A percentile compares a stretch with the other conserved stretches of the same genome.
These are phyloP conservation scores for Tricholoma sp. DNA, from an alignment of 768 basidiomycete species.

Conservation along the genomic window DNA sequence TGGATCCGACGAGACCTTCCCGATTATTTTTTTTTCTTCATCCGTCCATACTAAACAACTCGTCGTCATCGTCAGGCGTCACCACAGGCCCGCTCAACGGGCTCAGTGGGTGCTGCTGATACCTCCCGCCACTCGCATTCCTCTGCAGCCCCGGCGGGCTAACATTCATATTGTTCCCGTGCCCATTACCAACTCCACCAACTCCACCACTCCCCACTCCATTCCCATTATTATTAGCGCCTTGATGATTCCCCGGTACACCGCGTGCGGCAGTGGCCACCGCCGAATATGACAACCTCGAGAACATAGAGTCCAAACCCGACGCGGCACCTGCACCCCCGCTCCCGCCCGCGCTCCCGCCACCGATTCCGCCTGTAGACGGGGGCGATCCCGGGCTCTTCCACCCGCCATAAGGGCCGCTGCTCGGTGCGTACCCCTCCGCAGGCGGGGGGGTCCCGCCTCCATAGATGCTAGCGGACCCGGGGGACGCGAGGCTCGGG, in stretches of 20 bases:
- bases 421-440: conserved; percentile 14
- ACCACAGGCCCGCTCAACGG: conserved; percentile 58
- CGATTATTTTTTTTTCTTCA: too few species aligned
- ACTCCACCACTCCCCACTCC: conserved; percentile 2
- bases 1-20: not conserved
- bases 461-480: conserved; percentile 18
- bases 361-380: conserved; percentile 10
- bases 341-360: not conserved
- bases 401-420: conserved; percentile 26
- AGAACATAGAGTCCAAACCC: conserved; percentile 48
- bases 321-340: not conserved
- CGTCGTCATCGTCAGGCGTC: conserved; percentile 59
- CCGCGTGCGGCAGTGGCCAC: conserved; percentile 13
- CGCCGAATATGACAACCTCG: conserved; percentile 52
- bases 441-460: conserved; percentile 12
- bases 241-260: conserved; percentile 17
- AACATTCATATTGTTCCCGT: conserved; percentile 14
- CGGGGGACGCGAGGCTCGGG: conserved; percentile 30
- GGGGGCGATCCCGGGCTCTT: conserved; percentile 13
- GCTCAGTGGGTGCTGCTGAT: conserved; percentile 40
- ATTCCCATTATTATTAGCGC: conserved; percentile 11
- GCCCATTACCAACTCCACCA: conserved; percentile 11
- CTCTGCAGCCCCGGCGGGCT: conserved; percentile 34
- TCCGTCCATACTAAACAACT: conserved; percentile 66
- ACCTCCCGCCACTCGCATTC: conserved; percentile 34